Base-by-base conservation (phyloP, 176 grass and related monocot genomes). In the Aegilops tauschii region DNA sequence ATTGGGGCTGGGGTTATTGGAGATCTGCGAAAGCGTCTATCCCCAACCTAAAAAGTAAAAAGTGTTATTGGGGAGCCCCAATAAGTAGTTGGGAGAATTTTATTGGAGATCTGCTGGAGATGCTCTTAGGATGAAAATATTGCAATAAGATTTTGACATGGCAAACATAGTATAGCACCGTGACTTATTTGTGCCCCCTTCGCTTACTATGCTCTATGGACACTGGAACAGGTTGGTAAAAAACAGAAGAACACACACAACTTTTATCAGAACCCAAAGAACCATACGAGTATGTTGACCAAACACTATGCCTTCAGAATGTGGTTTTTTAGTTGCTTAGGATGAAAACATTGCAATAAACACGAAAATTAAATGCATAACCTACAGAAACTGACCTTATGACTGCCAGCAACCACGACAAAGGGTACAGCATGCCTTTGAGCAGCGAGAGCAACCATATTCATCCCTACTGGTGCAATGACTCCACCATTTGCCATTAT, bases 401-500 rank as follows among this genome's bases (percentile, higher is more conserved):
- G 97, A n/a, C 92, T 96, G 23, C 97, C 97, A 73, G 92, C 97
- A 91, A 99, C 87, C 13, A 99, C 97, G 27, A 99, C 97, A 84
- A 99, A 96, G 74, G 97, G 97, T 54, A 96, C 97, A 78, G 97
- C 94, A 85, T 99, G 97, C 85, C 92, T 96, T 89, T 99, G 94
- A 78, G 97, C 97, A 91, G 97, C 94, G 75, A 96, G 94, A 32
- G 92, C 97, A 70, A 99, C 92, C 94, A 96, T 96, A 81, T 94
- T 99, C 88, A 94, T 96, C 68, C 94, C 97, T 27, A 99, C 90
- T 62, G 97, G 97, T 85, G 94, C 94, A 83, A 99, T 89, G n/a
- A 99, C 92, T 85, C 97, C 97, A 80, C 94, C 97, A 65, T 99
- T 99, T 85, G 94, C 97, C 97, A 99, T 99, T 64, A 99, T 90